Evolutionary conservation across 305 asterid genomes (phyloP).

Genomic region (Fraxinus sp.): DNA sequence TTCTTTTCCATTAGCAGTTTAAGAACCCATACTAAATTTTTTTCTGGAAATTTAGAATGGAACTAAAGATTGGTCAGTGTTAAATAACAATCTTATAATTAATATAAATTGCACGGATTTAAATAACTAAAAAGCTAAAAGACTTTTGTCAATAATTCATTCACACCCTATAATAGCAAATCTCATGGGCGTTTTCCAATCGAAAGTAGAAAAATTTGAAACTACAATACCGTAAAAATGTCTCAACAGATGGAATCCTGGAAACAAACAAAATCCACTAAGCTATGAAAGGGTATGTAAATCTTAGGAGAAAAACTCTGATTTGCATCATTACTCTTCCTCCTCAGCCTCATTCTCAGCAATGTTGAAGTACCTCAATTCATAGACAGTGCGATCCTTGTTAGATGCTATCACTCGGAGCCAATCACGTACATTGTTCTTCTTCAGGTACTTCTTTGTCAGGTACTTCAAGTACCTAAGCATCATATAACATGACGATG

Average conservation of each 20-base stretch:
- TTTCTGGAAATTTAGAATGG: background rate
- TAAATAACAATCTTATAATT: background rate
- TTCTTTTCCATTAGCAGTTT: background rate
- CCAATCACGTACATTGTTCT: constrained; percentile 76
- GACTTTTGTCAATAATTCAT: background rate
- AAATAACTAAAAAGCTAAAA: background rate
- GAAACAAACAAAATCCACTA: background rate
- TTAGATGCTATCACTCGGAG: constrained; percentile 74
- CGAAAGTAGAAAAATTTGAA: background rate
- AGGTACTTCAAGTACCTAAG: constrained; percentile 67
- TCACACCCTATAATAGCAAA: background rate
- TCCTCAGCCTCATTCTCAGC: constrained; percentile 93
- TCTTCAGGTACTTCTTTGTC: constrained; percentile 77
- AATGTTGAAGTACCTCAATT: constrained; percentile 89
- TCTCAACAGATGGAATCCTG: background rate
- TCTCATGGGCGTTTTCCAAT: background rate
- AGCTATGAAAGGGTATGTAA: background rate
- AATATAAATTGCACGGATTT: background rate
- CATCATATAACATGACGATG: background rate
- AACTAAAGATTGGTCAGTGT: background rate
- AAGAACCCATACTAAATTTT: background rate
- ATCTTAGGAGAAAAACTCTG: background rate
- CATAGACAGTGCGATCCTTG: constrained; percentile 65
- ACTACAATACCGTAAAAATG: background rate
- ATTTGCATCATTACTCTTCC: constrained; percentile 45